These are phyloP conservation scores for Schoenoplectus triqueter DNA, from an alignment of 202 grass and related monocot genomes.

Conservation along the genomic window DNA sequence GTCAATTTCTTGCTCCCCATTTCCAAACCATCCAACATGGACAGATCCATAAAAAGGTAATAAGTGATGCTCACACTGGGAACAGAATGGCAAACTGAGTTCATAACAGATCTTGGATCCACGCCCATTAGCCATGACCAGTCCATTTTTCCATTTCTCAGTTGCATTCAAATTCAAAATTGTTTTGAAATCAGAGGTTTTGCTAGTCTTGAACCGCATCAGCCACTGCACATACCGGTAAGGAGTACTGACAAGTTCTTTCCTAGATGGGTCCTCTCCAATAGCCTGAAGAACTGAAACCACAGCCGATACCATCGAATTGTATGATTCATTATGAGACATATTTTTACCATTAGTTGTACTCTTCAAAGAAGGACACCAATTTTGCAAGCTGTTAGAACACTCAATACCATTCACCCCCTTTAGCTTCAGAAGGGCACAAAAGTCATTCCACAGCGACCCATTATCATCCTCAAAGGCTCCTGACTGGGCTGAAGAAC, in stretches of 20 bases:
- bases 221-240: conserved; percentile 86
- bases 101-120: conserved; percentile 50
- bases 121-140: conserved; percentile 35
- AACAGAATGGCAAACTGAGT: conserved; percentile 78
- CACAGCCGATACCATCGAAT: conserved; percentile 75
- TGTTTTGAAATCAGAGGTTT: conserved; percentile 39
- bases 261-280: conserved; percentile 79
- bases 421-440: conserved; percentile 68
- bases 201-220: conserved; percentile 74
- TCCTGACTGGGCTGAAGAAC: conserved; percentile 65
- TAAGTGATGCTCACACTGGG: conserved; percentile 93
- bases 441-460: conserved; percentile 82
- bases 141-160: neutral
- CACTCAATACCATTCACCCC: conserved; percentile 43
- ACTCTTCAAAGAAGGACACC: conserved; percentile 70
- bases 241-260: conserved; percentile 74
- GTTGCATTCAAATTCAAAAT: conserved; percentile 25
- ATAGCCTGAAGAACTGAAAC: conserved; percentile 63
- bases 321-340: conserved; percentile 40
- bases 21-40: conserved; percentile 65
- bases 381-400: conserved; percentile 46
- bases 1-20: conserved; percentile 45
- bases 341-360: conserved; percentile 42
- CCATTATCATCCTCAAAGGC: conserved; percentile 66
- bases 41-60: conserved; percentile 89